A percentile compares a stretch with the other conserved stretches of the same genome.
Conservation (phyloP, 129 eudicot species). For the carrot (Daucus carota) region DNA sequence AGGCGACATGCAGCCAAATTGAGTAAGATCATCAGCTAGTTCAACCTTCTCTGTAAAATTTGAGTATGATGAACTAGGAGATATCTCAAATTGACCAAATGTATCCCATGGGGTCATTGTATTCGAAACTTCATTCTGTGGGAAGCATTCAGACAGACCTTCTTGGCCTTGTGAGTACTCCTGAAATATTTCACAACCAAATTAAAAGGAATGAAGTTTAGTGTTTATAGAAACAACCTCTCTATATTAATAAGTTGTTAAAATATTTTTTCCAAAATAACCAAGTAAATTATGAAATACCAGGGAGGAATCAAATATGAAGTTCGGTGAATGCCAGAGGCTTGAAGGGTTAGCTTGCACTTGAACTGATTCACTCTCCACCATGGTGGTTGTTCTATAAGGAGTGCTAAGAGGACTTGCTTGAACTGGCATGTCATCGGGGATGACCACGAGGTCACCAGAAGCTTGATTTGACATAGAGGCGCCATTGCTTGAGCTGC, state of each 20-base stretch:
- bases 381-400: conserved; percentile 28
- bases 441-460: conserved; percentile 30
- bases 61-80: conserved; percentile 69
- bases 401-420: conserved; percentile 49
- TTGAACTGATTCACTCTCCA: conserved; percentile 44
- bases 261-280: no score
- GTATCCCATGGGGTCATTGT: conserved; percentile 44
- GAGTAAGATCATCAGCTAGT: conserved; percentile 38
- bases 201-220: no score
- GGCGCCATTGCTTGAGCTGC: conserved; percentile 20
- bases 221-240: no score
- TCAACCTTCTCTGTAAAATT: conserved; percentile 72
- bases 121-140: conserved; percentile 32
- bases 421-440: conserved; percentile 28
- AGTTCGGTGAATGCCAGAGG: conserved; percentile 57
- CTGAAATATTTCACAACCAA: conserved; percentile 31
- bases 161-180: conserved; percentile 42
- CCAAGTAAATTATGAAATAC: no score
- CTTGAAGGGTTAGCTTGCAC: conserved; percentile 28
- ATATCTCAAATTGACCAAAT: conserved; percentile 42
- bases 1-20: conserved; percentile 46
- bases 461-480: conserved; percentile 13
- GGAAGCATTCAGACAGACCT: conserved; percentile 26
- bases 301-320: conserved; percentile 75
- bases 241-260: no score